These are phyloP conservation scores for Rauvolfia tetraphylla DNA, from an alignment of 257 asterid genomes.

Conservation along the genomic window DNA sequence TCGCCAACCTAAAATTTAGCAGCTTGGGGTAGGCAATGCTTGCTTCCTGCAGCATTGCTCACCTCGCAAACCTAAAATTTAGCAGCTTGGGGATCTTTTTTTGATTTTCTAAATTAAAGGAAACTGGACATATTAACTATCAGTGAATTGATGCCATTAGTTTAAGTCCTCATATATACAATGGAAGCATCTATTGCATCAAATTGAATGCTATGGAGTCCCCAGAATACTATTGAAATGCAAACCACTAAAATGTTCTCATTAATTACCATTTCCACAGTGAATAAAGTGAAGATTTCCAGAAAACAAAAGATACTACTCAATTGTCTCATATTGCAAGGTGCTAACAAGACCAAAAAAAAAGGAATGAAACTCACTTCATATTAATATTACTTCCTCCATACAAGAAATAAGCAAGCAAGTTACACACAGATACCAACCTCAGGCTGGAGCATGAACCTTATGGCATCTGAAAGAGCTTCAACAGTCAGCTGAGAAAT, in stretches of 20 bases:
- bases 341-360: too few relatives aligned
- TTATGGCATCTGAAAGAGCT: constrained; percentile 82
- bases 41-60: background rate
- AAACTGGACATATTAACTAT: background rate
- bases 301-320: background rate
- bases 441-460: constrained; percentile 93
- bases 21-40: too few relatives aligned
- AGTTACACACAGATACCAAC: too few relatives aligned
- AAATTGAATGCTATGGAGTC: background rate
- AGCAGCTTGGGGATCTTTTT: background rate
- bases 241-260: background rate
- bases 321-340: too few relatives aligned
- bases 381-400: background rate
- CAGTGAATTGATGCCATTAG: background rate
- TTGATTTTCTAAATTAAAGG: background rate
- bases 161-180: background rate
- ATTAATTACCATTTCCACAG: background rate
- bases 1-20: background rate
- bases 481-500: constrained; percentile 70
- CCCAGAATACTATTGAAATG: background rate
- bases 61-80: background rate
- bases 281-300: background rate
- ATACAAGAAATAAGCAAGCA: background rate
- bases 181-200: background rate
- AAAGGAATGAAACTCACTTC: too few relatives aligned